Conservation (phyloP, 1,139 yeast species). For the Pichia kudriavzevii region DNA sequence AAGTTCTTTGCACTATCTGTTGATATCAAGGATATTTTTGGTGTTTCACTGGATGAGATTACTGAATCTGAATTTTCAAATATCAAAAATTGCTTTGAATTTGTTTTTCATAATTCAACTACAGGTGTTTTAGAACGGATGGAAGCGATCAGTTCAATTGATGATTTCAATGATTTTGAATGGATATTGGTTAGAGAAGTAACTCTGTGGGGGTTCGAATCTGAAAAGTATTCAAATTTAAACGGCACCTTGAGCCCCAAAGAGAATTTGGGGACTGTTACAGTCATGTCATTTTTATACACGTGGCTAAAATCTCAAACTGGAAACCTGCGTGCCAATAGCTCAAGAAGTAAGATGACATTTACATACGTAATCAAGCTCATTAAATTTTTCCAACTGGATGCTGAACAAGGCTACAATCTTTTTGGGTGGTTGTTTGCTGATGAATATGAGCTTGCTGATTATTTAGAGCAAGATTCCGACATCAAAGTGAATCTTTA, state of each 20-base stretch:
- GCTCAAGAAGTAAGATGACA: slow-evolving; percentile 13
- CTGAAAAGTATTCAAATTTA: slow-evolving; percentile 10
- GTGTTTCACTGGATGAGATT: slow-evolving; percentile 15
- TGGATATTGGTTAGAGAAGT: slow-evolving; percentile 15
- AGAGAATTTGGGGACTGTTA: slow-evolving; percentile 18
- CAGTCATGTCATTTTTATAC: slow-evolving; percentile 19
- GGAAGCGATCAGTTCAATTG: slow-evolving; percentile 2
- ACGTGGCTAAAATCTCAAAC: slow-evolving; percentile 23
- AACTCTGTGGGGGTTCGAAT: slow-evolving; percentile 12
- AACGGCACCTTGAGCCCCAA: slow-evolving; percentile 6
- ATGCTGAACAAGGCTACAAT: slow-evolving; percentile 17
- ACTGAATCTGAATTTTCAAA: slow-evolving; percentile 18
- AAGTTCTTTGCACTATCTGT: slow-evolving; percentile 14
- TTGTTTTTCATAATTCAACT: slow-evolving; percentile 7
- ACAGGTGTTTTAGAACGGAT: slow-evolving; percentile 1
- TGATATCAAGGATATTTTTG: slow-evolving; percentile 15
- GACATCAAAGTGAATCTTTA: slow-evolving; percentile 8
- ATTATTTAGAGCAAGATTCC: slow-evolving; percentile 17
- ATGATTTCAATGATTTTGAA: slow-evolving; percentile 9
- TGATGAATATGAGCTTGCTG: slow-evolving; percentile 21
- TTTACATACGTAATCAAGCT: slow-evolving; percentile 17
- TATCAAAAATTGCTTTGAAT: slow-evolving; percentile 18
- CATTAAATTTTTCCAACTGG: slow-evolving; percentile 20
- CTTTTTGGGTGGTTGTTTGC: slow-evolving; percentile 24
- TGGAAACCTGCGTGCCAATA: slow-evolving; percentile 5